These are phyloP conservation scores for Medicago lupulina DNA, from an alignment of 306 rosid genomes.

Conservation along the genomic window DNA sequence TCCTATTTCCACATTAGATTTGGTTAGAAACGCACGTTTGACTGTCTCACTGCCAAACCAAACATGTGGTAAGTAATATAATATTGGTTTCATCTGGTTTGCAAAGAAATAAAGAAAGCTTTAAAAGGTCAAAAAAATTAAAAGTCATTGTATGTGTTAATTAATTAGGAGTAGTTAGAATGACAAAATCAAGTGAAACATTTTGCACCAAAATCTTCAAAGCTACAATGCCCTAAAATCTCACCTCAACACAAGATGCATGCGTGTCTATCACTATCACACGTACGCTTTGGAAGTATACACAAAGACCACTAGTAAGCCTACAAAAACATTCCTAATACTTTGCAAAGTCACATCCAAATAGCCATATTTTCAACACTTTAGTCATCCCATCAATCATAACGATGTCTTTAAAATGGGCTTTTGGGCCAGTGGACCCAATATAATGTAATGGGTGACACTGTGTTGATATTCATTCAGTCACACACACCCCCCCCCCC, in stretches of 20 bases:
- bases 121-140: neutral
- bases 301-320: conserved; percentile 34
- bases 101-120: neutral
- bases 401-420: conserved; percentile 33
- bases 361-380: neutral
- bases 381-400: conserved; percentile 22
- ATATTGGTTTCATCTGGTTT: conserved; percentile 11
- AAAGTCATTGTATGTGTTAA: conserved; percentile 28
- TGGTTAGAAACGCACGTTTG: too few relatives aligned
- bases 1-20: too few relatives aligned
- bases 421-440: conserved; percentile 45
- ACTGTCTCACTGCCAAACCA: too few relatives aligned
- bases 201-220: conserved; percentile 27
- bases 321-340: conserved; percentile 50
- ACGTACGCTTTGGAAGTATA: conserved; percentile 37
- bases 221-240: conserved; percentile 31
- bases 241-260: conserved; percentile 14
- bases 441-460: conserved; percentile 7
- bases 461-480: neutral
- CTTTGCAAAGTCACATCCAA: conserved; percentile 48
- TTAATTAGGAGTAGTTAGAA: conserved; percentile 39
- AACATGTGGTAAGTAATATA: neutral
- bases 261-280: conserved; percentile 46
- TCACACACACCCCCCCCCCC: too few relatives aligned
- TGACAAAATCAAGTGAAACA: conserved; percentile 41